These are phyloP conservation scores for Mrakia gelida DNA, from an alignment of 768 basidiomycete species.

Conservation along the genomic window DNA sequence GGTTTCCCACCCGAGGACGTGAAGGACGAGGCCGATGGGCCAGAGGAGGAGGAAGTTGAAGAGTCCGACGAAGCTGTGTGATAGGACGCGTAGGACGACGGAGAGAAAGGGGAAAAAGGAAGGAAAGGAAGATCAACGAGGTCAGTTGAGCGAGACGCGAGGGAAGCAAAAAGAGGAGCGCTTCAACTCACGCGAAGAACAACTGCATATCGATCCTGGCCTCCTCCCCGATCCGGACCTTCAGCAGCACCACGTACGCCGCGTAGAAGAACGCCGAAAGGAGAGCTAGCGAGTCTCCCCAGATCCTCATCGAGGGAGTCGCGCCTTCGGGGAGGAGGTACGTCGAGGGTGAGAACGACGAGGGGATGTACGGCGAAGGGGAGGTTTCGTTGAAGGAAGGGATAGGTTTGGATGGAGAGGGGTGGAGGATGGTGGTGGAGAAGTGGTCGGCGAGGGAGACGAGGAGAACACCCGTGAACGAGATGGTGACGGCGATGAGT, in stretches of 20 bases:
- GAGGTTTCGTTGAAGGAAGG: slow-evolving; percentile 28
- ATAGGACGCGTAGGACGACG: too few species aligned
- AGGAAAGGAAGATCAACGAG: not conserved
- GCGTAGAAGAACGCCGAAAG: slow-evolving; percentile 85
- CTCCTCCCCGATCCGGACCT: slow-evolving; percentile 75
- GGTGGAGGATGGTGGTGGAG: slow-evolving; percentile 33
- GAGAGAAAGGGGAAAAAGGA: not conserved
- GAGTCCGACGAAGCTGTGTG: slow-evolving; percentile 44
- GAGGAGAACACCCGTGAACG: slow-evolving; percentile 79
- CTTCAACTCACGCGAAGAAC: slow-evolving; percentile 8
- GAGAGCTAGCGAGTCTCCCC: slow-evolving; percentile 76
- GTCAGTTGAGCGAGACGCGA: not conserved
- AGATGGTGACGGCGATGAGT: slow-evolving; percentile 68
- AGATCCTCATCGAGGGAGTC: not conserved
- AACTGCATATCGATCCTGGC: slow-evolving; percentile 86
- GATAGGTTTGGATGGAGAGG: slow-evolving; percentile 30
- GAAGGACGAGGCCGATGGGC: slow-evolving; percentile 73
- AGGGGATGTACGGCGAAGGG: slow-evolving; percentile 30
- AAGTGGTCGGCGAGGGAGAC: slow-evolving; percentile 75
- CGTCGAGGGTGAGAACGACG: slow-evolving; percentile 21
- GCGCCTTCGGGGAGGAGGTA: slow-evolving; percentile 17
- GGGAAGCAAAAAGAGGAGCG: not conserved
- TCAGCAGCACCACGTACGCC: slow-evolving; percentile 80
- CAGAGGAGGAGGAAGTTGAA: slow-evolving; percentile 73
- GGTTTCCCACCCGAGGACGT: slow-evolving; percentile 64